These are phyloP conservation scores for Citrus maxima DNA, from an alignment of 345 rosid genomes.

Conservation along the genomic window DNA sequence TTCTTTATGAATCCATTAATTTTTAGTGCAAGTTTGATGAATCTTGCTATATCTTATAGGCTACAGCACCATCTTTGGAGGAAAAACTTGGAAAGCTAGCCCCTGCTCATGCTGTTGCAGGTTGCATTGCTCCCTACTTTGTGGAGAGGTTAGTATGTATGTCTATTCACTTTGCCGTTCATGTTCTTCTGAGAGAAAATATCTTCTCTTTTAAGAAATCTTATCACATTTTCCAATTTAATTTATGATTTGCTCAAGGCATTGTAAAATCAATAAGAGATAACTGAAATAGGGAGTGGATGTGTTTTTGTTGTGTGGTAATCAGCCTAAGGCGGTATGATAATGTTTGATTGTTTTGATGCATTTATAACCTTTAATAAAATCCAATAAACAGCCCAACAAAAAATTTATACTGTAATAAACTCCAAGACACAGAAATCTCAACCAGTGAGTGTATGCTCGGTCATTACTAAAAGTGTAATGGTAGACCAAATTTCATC, in stretches of 20 bases:
- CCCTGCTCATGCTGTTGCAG: slow-evolving; percentile 89
- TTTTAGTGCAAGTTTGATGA: not conserved
- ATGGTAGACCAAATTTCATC: too few relatives aligned
- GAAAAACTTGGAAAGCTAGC: slow-evolving; percentile 84
- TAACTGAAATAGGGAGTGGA: not conserved
- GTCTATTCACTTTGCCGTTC: not conserved
- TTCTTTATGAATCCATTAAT: not conserved
- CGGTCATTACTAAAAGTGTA: not conserved
- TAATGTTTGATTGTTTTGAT: not conserved
- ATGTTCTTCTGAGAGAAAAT: not conserved
- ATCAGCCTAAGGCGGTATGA: not conserved
- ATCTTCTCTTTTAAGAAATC: not conserved
- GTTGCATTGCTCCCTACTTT: slow-evolving; percentile 73
- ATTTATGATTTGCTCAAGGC: not conserved
- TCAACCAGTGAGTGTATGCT: not conserved
- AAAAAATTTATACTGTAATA: not conserved
- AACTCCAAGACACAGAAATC: not conserved
- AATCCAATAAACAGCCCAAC: not conserved
- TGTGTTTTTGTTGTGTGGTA: not conserved
- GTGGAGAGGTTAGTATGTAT: slow-evolving; percentile 63
- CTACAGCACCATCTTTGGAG: slow-evolving; percentile 80
- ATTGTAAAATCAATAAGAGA: not conserved
- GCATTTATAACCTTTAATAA: not conserved
- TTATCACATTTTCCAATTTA: not conserved
- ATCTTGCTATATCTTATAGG: slow-evolving; percentile 39